Evolutionary conservation across 75 land plant species (phyloP).

Genomic region (Sequoia sempervirens): DNA sequence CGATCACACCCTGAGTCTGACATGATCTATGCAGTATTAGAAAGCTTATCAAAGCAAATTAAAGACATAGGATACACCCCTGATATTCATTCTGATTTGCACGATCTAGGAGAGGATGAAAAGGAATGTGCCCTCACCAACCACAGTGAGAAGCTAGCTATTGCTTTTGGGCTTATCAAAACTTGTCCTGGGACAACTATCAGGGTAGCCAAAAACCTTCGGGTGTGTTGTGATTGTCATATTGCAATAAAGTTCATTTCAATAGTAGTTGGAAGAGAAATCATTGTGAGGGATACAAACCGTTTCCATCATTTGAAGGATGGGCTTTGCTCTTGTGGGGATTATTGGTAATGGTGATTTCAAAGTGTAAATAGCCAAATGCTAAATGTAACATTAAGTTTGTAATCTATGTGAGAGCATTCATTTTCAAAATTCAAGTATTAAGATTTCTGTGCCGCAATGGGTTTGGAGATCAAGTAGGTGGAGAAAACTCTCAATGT

Average conservation of each 20-base stretch:
- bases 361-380: neutral
- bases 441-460: neutral
- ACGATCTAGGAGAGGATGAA: conserved; percentile 18
- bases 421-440: neutral
- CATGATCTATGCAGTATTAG: conserved; percentile 15
- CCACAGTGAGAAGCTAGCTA: conserved; percentile 36
- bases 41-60: conserved; percentile 6
- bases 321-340: conserved; percentile 36
- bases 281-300: conserved; percentile 25
- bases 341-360: conserved; percentile 19
- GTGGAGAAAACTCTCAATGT: neutral
- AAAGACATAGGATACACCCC: conserved; percentile 19
- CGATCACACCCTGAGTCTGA: conserved; percentile 11
- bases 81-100: conserved; percentile 10
- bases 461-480: neutral
- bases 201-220: conserved; percentile 28
- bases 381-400: neutral
- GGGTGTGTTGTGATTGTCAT: conserved; percentile 34
- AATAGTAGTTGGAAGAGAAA: conserved; percentile 3
- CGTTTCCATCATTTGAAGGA: conserved; percentile 24
- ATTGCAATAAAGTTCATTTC: conserved; percentile 26
- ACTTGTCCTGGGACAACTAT: conserved; percentile 10
- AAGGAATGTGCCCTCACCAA: conserved; percentile 17
- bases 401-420: neutral
- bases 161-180: conserved; percentile 28